These are phyloP conservation scores for Scheffersomyces parashehatae DNA, from an alignment of 1,139 yeast genomes.

Conservation along the genomic window DNA sequence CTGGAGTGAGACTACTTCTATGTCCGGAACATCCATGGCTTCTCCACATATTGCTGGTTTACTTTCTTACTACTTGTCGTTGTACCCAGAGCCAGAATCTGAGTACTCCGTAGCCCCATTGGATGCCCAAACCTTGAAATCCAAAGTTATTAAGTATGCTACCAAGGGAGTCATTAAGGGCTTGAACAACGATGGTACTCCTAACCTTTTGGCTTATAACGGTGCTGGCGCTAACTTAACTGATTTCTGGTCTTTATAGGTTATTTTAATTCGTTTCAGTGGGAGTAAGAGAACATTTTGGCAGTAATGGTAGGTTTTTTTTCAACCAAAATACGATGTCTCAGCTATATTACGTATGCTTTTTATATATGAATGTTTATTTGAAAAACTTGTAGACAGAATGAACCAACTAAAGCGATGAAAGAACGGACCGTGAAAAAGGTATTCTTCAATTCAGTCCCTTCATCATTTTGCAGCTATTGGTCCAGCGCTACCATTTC, in stretches of 20 bases:
- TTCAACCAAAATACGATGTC: too few species aligned
- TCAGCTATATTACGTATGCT: too few species aligned
- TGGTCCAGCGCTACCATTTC: too few species aligned
- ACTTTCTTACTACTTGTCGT: slow-evolving; percentile 41
- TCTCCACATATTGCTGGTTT: slow-evolving; percentile 46
- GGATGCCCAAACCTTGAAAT: slow-evolving; percentile 37
- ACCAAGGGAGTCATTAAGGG: slow-evolving; percentile 33
- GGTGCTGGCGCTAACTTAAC: slow-evolving; percentile 26
- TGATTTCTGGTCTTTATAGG: slow-evolving; percentile 18
- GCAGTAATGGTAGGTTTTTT: too few species aligned
- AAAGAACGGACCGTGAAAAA: too few species aligned
- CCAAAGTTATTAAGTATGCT: slow-evolving; percentile 37
- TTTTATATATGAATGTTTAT: too few species aligned
- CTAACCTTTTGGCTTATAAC: slow-evolving; percentile 26
- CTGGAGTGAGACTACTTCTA: slow-evolving; percentile 33
- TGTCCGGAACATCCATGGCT: slow-evolving; percentile 51
- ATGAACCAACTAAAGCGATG: too few species aligned
- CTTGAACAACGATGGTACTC: slow-evolving; percentile 16
- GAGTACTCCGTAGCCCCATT: slow-evolving; percentile 25
- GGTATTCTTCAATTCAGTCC: too few species aligned
- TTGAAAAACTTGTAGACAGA: too few species aligned
- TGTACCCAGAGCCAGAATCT: slow-evolving; percentile 39
- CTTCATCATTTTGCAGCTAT: too few species aligned
- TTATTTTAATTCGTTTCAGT: too few species aligned
- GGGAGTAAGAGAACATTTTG: too few species aligned